Evolutionary conservation across 805 yeast species (phyloP), one percentile per base, ranked within the genome.

Genomic region (Spathaspora sp.): DNA sequence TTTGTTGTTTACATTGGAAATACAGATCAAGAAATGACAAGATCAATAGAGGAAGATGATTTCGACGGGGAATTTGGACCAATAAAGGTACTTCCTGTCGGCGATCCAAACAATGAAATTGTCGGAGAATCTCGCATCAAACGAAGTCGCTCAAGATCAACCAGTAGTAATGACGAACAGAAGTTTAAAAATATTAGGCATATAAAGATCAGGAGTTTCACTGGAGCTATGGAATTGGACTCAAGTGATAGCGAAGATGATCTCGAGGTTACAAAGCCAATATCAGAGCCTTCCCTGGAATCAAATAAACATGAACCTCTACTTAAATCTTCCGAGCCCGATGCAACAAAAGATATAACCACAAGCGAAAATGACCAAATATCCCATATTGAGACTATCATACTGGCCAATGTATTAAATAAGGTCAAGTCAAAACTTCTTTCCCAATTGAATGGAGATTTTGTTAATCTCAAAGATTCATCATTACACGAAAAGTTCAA

Each of bases 41-140:
- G 10, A 29, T 29, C 16, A 5, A 35, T 11, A 16, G 16, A 54
- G 17, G 63, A 55, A 23, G 51, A 58, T 17, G 73, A 67, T 44
- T 66, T 68, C 42, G 65, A 60, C 9, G 64, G 64, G 3, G 74
- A 70, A 52, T 70, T 70, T 47, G 53, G 46, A 16, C 60, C 71
- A 8, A 56, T 70, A n/a, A 66, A 60, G 49, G 49, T 53, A 23
- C 52, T 66, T 44, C 52, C 66, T 16, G 47, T 44, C 10, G 57
- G 60, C 2, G 62, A 60, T 44, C 46, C 55, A 26, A 48, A 43
- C 31, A 49, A 46, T 10, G 56, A 53, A 42, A 29, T 12, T n/a
- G 3, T 12, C 14, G 32, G 14, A 11, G 8, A 5, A 29, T 10
- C 32, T 35, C 11, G 8, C 8, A 17, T 17, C 40, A 35, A 35